Evolutionary conservation across 2,329 filamentous ascomycete species (phyloP), one percentile per base, ranked within the genome.

Genomic region (Diaporthe citrichinensis): DNA sequence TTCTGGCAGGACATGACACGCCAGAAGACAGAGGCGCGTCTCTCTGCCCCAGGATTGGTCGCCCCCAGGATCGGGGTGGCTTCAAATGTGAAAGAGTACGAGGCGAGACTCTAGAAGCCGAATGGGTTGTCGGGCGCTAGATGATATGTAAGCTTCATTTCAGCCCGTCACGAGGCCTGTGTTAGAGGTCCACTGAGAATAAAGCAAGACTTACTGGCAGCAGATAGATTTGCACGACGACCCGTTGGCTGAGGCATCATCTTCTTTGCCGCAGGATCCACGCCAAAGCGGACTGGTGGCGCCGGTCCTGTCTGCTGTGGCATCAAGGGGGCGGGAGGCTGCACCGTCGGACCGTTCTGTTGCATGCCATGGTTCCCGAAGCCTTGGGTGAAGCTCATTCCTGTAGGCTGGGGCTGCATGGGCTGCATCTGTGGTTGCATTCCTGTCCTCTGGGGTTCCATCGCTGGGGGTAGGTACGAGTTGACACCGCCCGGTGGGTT

Each of bases 251-350:
- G 97, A 41, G 96, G 92, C 76, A 91, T 89, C 80, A 98, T 86
- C 84, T 94, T 97, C 85, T 95, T 95, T 41, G 92, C 87, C 67
- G 92, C 91, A 39, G 88, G 87, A 74, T 91, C 89, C 49, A 98
- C 92, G 53, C 97, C 97, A 83, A 99, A 99, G 76, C 95, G 91
- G 25, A 99, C 93, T 34, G 95, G 92, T 61, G 97, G 97, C 28
- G 96, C 88, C 9, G 97, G 97, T 0, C 95, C 95, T 12, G 95
- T 97, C 87, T 94, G 92, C 83, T 97, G 95, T 61, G 95, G 91
- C 77, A 92, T 85, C 73, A 96, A 85, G 76, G 94, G 92, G 65
- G 91, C 86, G n/a, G 89, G 87, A 77, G 86, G 87, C 80, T 92
- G 92, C 39, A 89, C 88, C 36, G 91, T 83, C 7, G 89, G 86